These are phyloP conservation scores for Diophrys appendiculata DNA, from an alignment of 73 alveolate genomes.

Conservation along the genomic window DNA sequence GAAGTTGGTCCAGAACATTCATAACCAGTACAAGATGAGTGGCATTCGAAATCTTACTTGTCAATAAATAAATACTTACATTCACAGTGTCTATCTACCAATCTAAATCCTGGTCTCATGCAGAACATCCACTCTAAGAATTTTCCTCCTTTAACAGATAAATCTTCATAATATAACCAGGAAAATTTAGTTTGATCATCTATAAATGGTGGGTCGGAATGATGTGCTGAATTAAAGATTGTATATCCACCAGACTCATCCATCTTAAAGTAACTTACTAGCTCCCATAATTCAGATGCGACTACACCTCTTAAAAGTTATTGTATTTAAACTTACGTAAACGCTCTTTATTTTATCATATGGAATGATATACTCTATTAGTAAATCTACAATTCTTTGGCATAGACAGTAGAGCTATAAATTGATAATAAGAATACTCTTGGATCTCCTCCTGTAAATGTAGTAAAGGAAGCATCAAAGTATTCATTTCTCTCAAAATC, in stretches of 20 bases:
- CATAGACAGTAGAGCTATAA: not conserved
- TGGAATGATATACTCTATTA: constrained; percentile 1
- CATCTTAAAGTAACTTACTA: not conserved
- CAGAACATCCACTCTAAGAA: not conserved
- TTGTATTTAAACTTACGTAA: not conserved
- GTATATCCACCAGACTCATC: not conserved
- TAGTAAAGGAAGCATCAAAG: not conserved
- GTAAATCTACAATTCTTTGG: not conserved
- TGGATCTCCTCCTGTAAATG: not conserved
- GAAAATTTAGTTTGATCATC: not conserved
- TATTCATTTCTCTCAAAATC: not conserved
- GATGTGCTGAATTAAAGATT: not conserved
- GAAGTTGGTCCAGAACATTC: not conserved
- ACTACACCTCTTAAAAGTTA: not conserved
- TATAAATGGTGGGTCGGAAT: not conserved
- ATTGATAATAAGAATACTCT: not conserved
- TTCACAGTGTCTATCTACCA: not conserved
- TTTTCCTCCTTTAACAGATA: not conserved
- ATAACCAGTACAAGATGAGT: not conserved
- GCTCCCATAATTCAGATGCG: not conserved
- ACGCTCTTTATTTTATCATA: not conserved
- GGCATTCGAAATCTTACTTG: not conserved
- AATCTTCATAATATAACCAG: not conserved
- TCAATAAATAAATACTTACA: not conserved
- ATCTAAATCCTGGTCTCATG: not conserved